Base-by-base conservation (phyloP, 1,284 basidiomycete species). In the Pyrrhoderma lamaoense region DNA sequence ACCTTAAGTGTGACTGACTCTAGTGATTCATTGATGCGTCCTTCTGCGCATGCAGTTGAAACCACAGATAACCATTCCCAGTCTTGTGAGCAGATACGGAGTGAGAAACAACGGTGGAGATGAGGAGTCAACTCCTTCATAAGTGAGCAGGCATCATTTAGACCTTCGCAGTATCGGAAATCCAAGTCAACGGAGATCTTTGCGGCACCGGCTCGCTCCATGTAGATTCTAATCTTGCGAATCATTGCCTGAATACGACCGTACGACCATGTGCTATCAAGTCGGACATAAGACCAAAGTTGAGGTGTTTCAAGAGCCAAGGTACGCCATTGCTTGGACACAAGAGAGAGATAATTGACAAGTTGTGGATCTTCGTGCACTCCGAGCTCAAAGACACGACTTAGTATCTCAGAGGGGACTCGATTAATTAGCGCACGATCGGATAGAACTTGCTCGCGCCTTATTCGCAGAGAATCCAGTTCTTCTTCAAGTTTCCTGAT, bases 361-460 rank as follows among this genome's bases (percentile, higher is more conserved):
- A 65, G 56, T 3, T 63, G 55, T 13, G 56, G 44, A 48, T 57
- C 45, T 25, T 65, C 62, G 49, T 67, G 57, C 0, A 63, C 61
- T 21, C 64, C 67, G 11, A 67, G 56, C 52, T 68, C 67, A 53
- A 69, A 67, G 9, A 69, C 58, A 16, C 65, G 63, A 37, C 64
- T 63, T 7, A 69, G 60, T 25, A 67, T 58, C 49, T 69, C 67
- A 1, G 65, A 56, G 1, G 67, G 67, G 5, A 69, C 45, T 31
- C 59, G 59, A 23, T 52, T 55, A 34, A 69, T 62, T 51, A 66
- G 64, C 3, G 66, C 63, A 19, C 59, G 58, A 9, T 55, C 47
- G 7, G 59, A 62, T 9, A 66, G 61, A 8, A 66, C 52, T 19
- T 60, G 51, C 9, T 58, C 34, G 36, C 61, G 60, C 36, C 50